Evolutionary conservation across 257 asterid species (phyloP), one percentile per base, ranked within the genome.

Genomic region (Rhazya stricta): DNA sequence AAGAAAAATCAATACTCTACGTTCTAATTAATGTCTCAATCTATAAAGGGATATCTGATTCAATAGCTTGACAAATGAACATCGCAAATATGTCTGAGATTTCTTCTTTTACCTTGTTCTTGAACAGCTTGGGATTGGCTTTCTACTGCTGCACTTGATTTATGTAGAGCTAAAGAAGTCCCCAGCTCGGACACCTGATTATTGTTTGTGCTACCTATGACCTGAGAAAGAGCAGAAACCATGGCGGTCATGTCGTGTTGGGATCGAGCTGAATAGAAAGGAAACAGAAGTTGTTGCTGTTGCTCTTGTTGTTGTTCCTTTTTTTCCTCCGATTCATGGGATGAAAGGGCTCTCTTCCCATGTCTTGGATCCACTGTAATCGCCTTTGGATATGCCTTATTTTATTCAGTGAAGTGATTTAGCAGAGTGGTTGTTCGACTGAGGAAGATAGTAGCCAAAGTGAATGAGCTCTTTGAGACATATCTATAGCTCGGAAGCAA

Each of bases 181-280:
- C 60, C 83, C 37, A 46, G 1, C 9, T 78, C 48, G n/a, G 25
- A 25, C 18, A 73, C 61, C 0, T 79, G 63, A 13, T 79, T 80
- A 25, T 43, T 30, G 34, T 71, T 79, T 18, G 84, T 75, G 79
- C 62, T 80, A 13, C 98, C 97, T 46, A 91, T 85, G 43, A 93
- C 98, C 84, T 87, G 98, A 67, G 98, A 93, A 57, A 93, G 98
- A 6, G 85, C 97, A 66, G 89, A 81, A 76, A 93, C 97, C 88
- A 93, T 89, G 74, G 88, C 91, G 12, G 92, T 84, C 96, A 87
- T 93, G 63, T 93, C 97, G 1, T 91, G 94, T 56, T 86, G 91
- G 4, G 98, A 93, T 86, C 89, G 74, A 36, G 86, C 75, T 32
- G 96, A 85, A 85, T 83, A 89, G 27, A 66, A 46, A 4, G 96